A percentile compares a stretch with the other conserved stretches of the same genome.
These are phyloP conservation scores for Gillenia trifoliata DNA, from an alignment of 306 rosid species.

Conservation along the genomic window DNA sequence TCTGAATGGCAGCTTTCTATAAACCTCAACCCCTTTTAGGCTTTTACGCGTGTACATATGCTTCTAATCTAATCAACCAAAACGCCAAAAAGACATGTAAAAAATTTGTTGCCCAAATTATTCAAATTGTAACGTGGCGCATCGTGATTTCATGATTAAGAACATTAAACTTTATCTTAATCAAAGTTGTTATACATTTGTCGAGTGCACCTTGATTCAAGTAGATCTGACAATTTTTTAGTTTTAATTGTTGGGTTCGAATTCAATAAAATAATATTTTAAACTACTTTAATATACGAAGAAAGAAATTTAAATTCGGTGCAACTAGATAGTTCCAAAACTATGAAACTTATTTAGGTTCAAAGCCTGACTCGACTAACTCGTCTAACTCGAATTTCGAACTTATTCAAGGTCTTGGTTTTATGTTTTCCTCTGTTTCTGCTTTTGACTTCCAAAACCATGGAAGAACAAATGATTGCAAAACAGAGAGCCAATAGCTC, in stretches of 20 bases:
- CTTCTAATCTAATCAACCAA: background rate
- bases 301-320: no score
- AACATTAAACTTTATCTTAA: background rate
- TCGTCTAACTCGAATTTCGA: no score
- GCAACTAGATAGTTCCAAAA: no score
- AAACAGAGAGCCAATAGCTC: background rate
- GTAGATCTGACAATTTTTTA: background rate
- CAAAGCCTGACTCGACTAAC: no score
- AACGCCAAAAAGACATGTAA: background rate
- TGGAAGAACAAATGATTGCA: slow-evolving; percentile 33
- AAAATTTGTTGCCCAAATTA: background rate
- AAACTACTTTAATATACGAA: no score
- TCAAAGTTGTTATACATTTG: background rate
- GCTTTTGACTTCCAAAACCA: slow-evolving; percentile 17
- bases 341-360: no score
- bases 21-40: background rate
- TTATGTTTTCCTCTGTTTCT: background rate
- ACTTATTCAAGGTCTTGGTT: no score
- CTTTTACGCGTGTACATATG: background rate
- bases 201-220: background rate
- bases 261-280: no score
- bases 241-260: no score
- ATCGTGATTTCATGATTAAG: background rate
- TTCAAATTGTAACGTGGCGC: background rate
- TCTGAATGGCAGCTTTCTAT: background rate